A percentile compares a stretch with the other conserved stretches of the same genome.
Evolutionary conservation across 306 rosid species (phyloP).

Genomic region (Pachyrhizus erosus): DNA sequence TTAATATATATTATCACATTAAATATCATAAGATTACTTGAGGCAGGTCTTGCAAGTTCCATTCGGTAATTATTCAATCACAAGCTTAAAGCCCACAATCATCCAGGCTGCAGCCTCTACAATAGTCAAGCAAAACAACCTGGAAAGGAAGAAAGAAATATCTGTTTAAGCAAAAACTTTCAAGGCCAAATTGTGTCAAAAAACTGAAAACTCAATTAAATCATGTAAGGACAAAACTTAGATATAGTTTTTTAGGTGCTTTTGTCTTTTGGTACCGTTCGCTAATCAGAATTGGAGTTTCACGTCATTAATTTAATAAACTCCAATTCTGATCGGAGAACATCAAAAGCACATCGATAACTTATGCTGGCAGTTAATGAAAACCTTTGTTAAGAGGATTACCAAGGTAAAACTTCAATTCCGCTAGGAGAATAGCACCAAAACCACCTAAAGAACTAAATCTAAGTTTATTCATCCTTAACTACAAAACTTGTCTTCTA

Average conservation of each 20-base stretch:
- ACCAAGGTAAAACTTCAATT: not conserved
- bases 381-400: not conserved
- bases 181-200: constrained; percentile 2
- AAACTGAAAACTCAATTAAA: constrained; percentile 27
- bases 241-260: not conserved
- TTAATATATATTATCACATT: not conserved
- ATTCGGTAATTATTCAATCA: constrained; percentile 52
- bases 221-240: constrained; percentile 4
- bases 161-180: constrained; percentile 22
- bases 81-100: constrained; percentile 42
- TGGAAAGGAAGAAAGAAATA: constrained; percentile 26
- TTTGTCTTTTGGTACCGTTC: not conserved
- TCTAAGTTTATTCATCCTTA: not conserved
- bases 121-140: constrained; percentile 38
- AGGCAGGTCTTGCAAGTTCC: constrained; percentile 68
- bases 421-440: not conserved
- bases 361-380: not conserved
- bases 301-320: not conserved
- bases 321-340: not conserved
- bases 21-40: constrained; percentile 63
- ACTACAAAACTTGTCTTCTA: not conserved
- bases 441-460: not conserved
- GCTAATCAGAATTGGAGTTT: not conserved
- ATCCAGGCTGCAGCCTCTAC: constrained; percentile 47
- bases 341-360: not conserved